Base-by-base conservation (phyloP, 2,329 filamentous ascomycete genomes). In the Parafenestella ontariensis region DNA sequence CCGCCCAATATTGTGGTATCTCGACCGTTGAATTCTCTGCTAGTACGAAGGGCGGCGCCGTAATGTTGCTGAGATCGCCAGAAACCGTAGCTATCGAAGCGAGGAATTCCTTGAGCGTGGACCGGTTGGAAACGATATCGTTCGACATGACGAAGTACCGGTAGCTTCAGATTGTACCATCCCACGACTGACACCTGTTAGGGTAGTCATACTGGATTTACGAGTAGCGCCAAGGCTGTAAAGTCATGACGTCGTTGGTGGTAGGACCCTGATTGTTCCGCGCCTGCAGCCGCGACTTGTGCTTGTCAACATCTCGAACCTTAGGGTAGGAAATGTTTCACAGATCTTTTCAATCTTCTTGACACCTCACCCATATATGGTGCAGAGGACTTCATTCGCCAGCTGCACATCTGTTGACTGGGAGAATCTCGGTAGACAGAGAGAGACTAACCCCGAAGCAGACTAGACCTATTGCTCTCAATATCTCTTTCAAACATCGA, bases 1-100 rank as follows among this genome's bases (percentile, higher is more conserved):
- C 77, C 24, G 77, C 78, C 77, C 77, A 80, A 57, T 79, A 81
- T 20, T 78, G 74, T 11, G 79, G 78, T 46, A 81, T 75, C 48
- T 80, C 77, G 3, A 77, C 77, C 1, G 79, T 81, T 0, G 77
- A 79, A 45, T 79, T 76, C 47, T 77, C 72, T 2, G 76, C 76
- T 0, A 81, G 67, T 6, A 81, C 72, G 52, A 81, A 81, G 3
- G 78, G 78, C 3, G 79, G 79, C 0, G 78, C 79, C 8, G 79
- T 81, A 49, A 80, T 80, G 48, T 78, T 81, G 39, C 70, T 75
- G 6, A 81, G 69, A 52, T 81, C 78, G 31, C 79, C 79, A 64
- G 74, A 76, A 49, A 81, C 78, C 1, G 77, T 79, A 26, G 78
- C 74, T 42, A 80, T 78, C 0, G 76, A 79, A 2, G 56, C 64